These are phyloP conservation scores for Artemisia tridentata DNA, from an alignment of 129 eudicot species.

Conservation along the genomic window DNA sequence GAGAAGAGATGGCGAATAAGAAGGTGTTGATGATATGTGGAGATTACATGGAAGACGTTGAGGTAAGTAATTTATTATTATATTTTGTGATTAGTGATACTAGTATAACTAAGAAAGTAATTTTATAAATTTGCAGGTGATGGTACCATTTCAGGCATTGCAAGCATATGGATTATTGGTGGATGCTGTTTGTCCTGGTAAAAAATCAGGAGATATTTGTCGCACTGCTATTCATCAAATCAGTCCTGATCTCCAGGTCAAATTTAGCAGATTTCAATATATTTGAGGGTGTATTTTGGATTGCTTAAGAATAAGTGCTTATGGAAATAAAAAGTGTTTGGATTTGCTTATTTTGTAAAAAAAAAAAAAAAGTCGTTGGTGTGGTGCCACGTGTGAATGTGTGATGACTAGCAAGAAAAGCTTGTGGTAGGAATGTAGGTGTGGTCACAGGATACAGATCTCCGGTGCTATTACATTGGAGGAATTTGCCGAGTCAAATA, in stretches of 20 bases:
- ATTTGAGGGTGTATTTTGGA: too few relatives aligned
- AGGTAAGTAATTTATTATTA: conserved; percentile 40
- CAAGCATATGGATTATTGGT: conserved; percentile 77
- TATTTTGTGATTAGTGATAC: background rate
- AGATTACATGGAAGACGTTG: conserved; percentile 90
- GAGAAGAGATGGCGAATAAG: conserved; percentile 30
- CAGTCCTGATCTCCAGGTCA: conserved; percentile 50
- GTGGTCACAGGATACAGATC: too few relatives aligned
- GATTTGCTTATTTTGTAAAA: too few relatives aligned
- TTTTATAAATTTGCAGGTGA: conserved; percentile 44
- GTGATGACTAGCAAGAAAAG: too few relatives aligned
- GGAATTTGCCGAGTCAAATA: too few relatives aligned
- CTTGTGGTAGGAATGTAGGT: too few relatives aligned
- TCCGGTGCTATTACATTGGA: too few relatives aligned
- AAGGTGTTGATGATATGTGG: conserved; percentile 78
- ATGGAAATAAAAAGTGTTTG: too few relatives aligned
- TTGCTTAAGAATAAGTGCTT: too few relatives aligned
- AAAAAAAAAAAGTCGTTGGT: too few relatives aligned
- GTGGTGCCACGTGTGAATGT: too few relatives aligned
- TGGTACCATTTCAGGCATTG: conserved; percentile 97
- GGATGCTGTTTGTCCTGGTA: conserved; percentile 95
- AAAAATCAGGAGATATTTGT: conserved; percentile 75
- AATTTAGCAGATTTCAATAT: too few relatives aligned
- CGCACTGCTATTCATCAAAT: conserved; percentile 76
- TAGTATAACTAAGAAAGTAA: background rate